Base-by-base conservation (phyloP, 768 basidiomycete genomes). In the Auricularia heimuer region DNA sequence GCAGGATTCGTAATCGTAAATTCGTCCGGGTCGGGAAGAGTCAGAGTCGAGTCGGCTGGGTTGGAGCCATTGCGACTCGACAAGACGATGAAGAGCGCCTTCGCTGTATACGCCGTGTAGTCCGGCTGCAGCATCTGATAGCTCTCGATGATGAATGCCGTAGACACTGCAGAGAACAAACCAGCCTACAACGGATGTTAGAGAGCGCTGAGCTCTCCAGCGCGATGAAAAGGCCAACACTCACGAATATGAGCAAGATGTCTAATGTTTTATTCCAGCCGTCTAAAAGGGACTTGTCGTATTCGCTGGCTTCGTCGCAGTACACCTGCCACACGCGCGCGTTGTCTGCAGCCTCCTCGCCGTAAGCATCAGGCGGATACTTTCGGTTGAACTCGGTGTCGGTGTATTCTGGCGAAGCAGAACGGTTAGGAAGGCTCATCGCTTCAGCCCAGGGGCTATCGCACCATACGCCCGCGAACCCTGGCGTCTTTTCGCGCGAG, bases 241-340 rank as follows among this genome's bases (percentile, higher is more conserved):
- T 34, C 58, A 65, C 64, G 42, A 65, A 65, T 24, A 65, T 45
- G 18, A 65, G 62, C n/a, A 65, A 44, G n/a, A 65, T 56, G 47
- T 65, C 64, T 35, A 64, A 21, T 29, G 45, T 61, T 35, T 60
- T 61, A n/a, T 65, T 66, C 65, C 61, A 68, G 44, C 36, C 42
- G n/a, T 54, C 63, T 18, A 65, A 18, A 18, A 62, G 21, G n/a
- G 34, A 60, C 21, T 54, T n/a, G 37, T 67, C 66, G 24, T 65
- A 63, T 54, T 56, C 63, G 33, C 58, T 56, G 3, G 64, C 56
- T 54, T 67, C 61, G 44, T 67, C 66, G 56, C 67, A 45, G 39
- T 65, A 67, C 21, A 61, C 64, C 58, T 35, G 11, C 66, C 66
- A 67, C 24, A 67, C 64, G 12, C 64, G 65, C 4, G 66, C 64